phyloP scores from a whole-genome alignment of 2,329 filamentous ascomycete genomes.

The Aspergillus awamori region DNA sequence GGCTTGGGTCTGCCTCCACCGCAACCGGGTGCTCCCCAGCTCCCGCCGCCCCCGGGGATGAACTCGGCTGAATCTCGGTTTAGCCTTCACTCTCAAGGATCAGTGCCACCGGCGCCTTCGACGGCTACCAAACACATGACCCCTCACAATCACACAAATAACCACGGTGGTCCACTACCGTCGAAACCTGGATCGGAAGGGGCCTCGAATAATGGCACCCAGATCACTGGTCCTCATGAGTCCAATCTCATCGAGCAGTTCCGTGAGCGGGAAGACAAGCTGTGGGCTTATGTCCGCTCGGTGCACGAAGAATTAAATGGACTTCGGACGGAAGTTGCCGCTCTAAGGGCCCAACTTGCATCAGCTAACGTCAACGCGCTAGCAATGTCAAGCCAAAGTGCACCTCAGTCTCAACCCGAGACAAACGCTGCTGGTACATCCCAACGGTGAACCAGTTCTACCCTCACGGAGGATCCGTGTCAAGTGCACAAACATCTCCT shows the following conservation, averaged over 20 bases:
- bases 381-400: slow-evolving; percentile 20
- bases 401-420: slow-evolving; percentile 20
- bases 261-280: slow-evolving; percentile 42
- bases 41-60: slow-evolving; percentile 48
- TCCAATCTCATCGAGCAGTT: slow-evolving; percentile 31
- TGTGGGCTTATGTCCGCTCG: slow-evolving; percentile 49
- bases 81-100: slow-evolving; percentile 43
- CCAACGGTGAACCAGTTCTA: slow-evolving; percentile 21
- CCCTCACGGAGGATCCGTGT: background rate
- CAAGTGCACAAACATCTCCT: background rate
- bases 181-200: slow-evolving; percentile 33
- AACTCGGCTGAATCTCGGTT: slow-evolving; percentile 48
- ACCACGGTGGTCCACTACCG: slow-evolving; percentile 31
- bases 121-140: slow-evolving; percentile 40
- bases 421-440: slow-evolving; percentile 12
- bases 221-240: slow-evolving; percentile 24
- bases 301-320: slow-evolving; percentile 46
- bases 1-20: slow-evolving; percentile 42
- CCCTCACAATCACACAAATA: slow-evolving; percentile 40
- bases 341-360: slow-evolving; percentile 45
- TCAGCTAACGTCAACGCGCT: slow-evolving; percentile 30
- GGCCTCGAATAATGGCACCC: slow-evolving; percentile 24
- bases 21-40: slow-evolving; percentile 44
- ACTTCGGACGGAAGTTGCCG: slow-evolving; percentile 46
- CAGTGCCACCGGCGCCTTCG: slow-evolving; percentile 38